Percentiles rank a stretch among this genome's conserved stretches.
Conservation (phyloP, 441 rosid species). For the Gossypium trilobum region DNA sequence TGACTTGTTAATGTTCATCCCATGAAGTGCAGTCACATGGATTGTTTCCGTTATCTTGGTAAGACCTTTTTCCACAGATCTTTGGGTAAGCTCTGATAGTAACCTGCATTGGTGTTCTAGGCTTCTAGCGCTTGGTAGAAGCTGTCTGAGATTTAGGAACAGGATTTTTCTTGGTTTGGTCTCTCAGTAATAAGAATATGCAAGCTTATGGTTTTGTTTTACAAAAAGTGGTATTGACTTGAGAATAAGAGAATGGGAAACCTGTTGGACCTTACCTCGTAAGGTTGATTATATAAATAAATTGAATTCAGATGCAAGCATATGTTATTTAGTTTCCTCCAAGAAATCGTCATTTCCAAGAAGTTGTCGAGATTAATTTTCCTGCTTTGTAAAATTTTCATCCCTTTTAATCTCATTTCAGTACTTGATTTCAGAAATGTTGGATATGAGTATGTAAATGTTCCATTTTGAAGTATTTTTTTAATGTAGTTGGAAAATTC, state of each 20-base stretch:
- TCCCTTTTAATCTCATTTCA: not conserved
- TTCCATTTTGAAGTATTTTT: not conserved
- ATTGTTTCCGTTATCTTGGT: not conserved
- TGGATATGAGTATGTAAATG: not conserved
- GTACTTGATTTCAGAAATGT: not conserved
- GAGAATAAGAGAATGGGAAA: not conserved
- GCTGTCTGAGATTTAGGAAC: not conserved
- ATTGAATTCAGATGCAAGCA: not conserved
- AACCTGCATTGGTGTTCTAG: not conserved
- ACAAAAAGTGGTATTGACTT: not conserved
- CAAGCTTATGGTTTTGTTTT: not conserved
- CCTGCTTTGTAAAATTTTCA: not conserved
- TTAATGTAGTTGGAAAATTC: not conserved
- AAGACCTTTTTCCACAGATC: not conserved
- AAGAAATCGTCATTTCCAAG: not conserved
- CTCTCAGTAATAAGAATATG: not conserved
- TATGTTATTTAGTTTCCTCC: not conserved
- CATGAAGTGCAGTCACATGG: not conserved
- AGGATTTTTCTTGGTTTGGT: not conserved
- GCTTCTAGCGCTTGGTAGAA: not conserved
- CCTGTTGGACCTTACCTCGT: not conserved
- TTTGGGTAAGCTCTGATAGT: not conserved
- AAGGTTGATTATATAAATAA: conserved; percentile 2
- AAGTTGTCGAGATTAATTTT: not conserved
- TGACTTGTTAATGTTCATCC: not conserved